phyloP scores from a whole-genome alignment of 768 basidiomycete species.

The Rhizopogon vinicolor region DNA sequence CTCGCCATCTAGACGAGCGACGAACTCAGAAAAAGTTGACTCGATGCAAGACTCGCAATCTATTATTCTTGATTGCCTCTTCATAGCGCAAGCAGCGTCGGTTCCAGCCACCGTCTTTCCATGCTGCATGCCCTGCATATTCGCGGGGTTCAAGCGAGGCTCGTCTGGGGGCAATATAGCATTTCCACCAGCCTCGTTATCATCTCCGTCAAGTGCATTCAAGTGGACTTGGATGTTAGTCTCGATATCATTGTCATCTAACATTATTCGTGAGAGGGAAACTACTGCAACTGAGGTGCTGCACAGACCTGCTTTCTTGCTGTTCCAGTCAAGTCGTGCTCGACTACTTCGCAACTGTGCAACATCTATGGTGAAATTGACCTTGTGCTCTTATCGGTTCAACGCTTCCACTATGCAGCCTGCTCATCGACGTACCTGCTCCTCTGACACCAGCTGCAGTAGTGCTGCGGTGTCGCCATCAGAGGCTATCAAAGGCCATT shows the following conservation, averaged over 20 bases:
- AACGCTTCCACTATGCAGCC: not conserved
- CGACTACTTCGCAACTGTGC: slow-evolving; percentile 53
- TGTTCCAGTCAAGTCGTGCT: slow-evolving; percentile 70
- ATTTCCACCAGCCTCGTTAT: not conserved
- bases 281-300: not conserved
- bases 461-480: slow-evolving; percentile 81
- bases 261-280: not conserved
- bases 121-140: slow-evolving; percentile 26
- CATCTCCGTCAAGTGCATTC: not conserved
- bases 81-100: slow-evolving; percentile 44
- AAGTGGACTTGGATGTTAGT: slow-evolving; percentile 48
- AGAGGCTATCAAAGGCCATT: slow-evolving; percentile 76
- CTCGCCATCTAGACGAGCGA: slow-evolving; percentile 13
- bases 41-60: slow-evolving; percentile 29
- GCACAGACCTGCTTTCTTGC: slow-evolving; percentile 74
- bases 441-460: slow-evolving; percentile 77
- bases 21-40: slow-evolving; percentile 14
- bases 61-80: slow-evolving; percentile 20
- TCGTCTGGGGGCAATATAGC: not conserved
- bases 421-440: slow-evolving; percentile 44
- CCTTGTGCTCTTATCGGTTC: slow-evolving; percentile 32
- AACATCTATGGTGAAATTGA: slow-evolving; percentile 70
- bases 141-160: not conserved
- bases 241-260: slow-evolving; percentile 86
- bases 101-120: slow-evolving; percentile 37